A percentile compares a stretch with the other conserved stretches of the same genome.
These are phyloP conservation scores for Scheffersomyces lignicola DNA, from an alignment of 1,139 yeast genomes.

Conservation along the genomic window DNA sequence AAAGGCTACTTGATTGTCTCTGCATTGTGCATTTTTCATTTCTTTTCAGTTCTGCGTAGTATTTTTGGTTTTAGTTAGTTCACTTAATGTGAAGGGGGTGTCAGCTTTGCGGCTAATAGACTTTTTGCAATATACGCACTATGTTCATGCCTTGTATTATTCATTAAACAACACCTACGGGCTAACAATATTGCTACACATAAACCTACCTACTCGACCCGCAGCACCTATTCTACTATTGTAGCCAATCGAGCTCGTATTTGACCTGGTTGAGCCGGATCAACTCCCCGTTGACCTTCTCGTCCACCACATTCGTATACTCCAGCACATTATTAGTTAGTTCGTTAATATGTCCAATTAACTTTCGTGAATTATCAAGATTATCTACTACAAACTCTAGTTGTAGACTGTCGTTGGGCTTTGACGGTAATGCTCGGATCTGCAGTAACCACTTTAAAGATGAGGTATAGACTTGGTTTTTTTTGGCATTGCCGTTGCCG, in stretches of 20 bases:
- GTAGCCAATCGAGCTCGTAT: slow-evolving; percentile 32
- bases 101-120: too few relatives aligned
- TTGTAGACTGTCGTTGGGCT: slow-evolving; percentile 39
- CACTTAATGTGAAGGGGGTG: too few relatives aligned
- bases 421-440: slow-evolving; percentile 41
- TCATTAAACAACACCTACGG: too few relatives aligned
- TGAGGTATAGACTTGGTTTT: slow-evolving; percentile 1
- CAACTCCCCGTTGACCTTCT: slow-evolving; percentile 28
- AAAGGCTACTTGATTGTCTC: too few relatives aligned
- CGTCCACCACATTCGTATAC: slow-evolving; percentile 19
- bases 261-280: slow-evolving; percentile 25
- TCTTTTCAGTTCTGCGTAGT: too few relatives aligned
- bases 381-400: slow-evolving; percentile 47
- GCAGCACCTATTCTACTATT: too few relatives aligned
- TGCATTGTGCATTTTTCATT: too few relatives aligned
- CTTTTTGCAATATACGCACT: too few relatives aligned
- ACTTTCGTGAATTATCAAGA: slow-evolving; percentile 42
- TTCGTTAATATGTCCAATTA: slow-evolving; percentile 32
- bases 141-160: too few relatives aligned
- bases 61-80: too few relatives aligned
- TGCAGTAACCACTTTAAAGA: slow-evolving; percentile 32
- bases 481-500: neutral
- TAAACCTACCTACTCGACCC: too few relatives aligned
- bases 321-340: slow-evolving; percentile 22
- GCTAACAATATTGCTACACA: too few relatives aligned